phyloP scores from a whole-genome alignment of 768 basidiomycete genomes.

The Paxillus involutus region DNA sequence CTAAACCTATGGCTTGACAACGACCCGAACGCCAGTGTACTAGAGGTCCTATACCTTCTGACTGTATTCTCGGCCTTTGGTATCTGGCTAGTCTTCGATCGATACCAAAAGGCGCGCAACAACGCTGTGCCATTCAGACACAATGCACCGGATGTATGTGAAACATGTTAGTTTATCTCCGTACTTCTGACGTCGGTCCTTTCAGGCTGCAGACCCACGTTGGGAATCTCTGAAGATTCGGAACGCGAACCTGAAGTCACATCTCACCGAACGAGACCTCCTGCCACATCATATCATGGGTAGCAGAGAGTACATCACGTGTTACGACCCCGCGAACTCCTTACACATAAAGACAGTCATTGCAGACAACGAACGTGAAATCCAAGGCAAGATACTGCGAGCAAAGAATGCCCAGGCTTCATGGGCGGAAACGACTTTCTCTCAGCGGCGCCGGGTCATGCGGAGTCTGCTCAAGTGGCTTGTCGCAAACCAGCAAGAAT shows the following conservation, averaged over 20 bases:
- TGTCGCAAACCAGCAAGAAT: conserved; percentile 83
- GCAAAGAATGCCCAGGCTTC: conserved; percentile 65
- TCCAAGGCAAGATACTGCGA: conserved; percentile 64
- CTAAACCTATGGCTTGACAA: conserved; percentile 48
- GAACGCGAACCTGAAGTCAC: conserved; percentile 64
- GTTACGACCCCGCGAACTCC: conserved; percentile 88
- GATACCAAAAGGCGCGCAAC: conserved; percentile 73
- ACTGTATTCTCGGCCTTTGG: conserved; percentile 73
- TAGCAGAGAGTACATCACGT: conserved; percentile 75
- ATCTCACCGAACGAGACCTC: conserved; percentile 54
- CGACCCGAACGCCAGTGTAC: conserved; percentile 46
- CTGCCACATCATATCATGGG: conserved; percentile 46
- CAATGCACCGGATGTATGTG: conserved; percentile 55
- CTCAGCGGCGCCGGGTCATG: conserved; percentile 78
- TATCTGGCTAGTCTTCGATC: conserved; percentile 75
- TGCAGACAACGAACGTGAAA: conserved; percentile 73
- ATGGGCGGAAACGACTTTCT: conserved; percentile 80
- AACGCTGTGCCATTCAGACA: conserved; percentile 68
- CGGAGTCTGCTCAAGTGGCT: conserved; percentile 90
- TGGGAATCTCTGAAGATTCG: conserved; percentile 56
- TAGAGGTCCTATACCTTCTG: conserved; percentile 67
- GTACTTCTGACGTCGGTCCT: conserved; percentile 21
- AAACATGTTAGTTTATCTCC: neutral
- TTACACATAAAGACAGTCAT: conserved; percentile 77
- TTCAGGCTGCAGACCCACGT: conserved; percentile 55